phyloP scores from a whole-genome alignment of 2,329 filamentous ascomycete species.

The Decorospora gaudefroyi region DNA sequence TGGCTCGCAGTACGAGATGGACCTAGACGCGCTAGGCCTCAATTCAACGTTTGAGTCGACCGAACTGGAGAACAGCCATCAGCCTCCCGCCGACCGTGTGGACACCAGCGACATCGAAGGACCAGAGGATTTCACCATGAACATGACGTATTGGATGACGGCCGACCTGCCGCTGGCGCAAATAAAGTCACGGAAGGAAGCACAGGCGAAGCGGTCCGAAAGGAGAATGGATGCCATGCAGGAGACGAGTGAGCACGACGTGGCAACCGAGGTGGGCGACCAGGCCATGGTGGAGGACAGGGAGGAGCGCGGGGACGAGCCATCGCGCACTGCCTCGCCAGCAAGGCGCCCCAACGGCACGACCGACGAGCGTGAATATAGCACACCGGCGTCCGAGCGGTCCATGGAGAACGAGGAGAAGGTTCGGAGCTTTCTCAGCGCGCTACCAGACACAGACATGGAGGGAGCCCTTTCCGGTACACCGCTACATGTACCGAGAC shows the following conservation, averaged over 20 bases:
- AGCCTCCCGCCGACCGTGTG: constrained; percentile 44
- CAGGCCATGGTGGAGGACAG: constrained; percentile 23
- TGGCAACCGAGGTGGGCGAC: constrained; percentile 28
- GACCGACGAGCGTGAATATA: constrained; percentile 26
- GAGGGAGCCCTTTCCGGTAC: constrained; percentile 34
- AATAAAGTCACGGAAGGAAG: constrained; percentile 42
- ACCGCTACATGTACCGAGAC: constrained; percentile 31
- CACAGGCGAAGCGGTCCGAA: constrained; percentile 22
- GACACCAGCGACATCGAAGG: constrained; percentile 49
- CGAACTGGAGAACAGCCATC: constrained; percentile 34
- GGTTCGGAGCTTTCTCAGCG: constrained; percentile 46
- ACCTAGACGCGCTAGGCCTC: constrained; percentile 46
- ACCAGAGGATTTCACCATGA: constrained; percentile 51
- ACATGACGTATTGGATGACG: constrained; percentile 52
- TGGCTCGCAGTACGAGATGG: constrained; percentile 48
- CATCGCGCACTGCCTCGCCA: constrained; percentile 20
- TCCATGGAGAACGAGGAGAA: constrained; percentile 49
- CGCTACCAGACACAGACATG: constrained; percentile 44
- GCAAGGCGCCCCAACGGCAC: constrained; percentile 34
- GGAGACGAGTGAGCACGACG: constrained; percentile 16
- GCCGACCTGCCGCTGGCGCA: constrained; percentile 38
- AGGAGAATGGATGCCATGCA: constrained; percentile 25
- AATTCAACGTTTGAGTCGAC: constrained; percentile 44
- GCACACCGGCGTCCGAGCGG: constrained; percentile 32
- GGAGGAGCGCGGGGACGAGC: constrained; percentile 6